Evolutionary conservation across 352 stramenopile species (phyloP), one percentile per base, ranked within the genome.

Genomic region (Blastocystis sp.): DNA sequence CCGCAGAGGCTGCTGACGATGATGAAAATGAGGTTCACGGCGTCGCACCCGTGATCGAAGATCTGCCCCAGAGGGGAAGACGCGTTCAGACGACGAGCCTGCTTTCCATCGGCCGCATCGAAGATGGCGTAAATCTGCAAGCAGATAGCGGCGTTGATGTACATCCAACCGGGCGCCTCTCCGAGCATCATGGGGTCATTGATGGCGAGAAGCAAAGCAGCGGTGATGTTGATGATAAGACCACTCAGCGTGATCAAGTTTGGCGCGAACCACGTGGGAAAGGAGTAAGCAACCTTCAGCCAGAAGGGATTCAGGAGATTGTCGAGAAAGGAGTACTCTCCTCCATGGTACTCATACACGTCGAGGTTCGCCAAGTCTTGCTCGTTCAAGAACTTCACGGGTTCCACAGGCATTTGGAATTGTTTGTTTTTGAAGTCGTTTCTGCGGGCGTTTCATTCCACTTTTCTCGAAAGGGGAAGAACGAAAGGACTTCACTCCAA

Each of bases 101-200:
- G 96, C 91, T 99, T 99, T 70, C 97, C 97, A 90, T 99, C 97
- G 90, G 99, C 96, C 62, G 97, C 97, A 89, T 99, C 97, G 28
- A 99, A 91, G 40, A 95, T 98, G 91, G 98, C 95, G 90, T 99
- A 99, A 65, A 95, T 59, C 41, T 74, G 62, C 9, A 77, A 34
- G 69, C 62, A 74, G 14, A 87, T 89, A 76, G 95, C 95, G 45
- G 92, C 93, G 69, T 95, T 89, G 60, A 93, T 87, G 89, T 94
- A 95, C 60, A 95, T 69, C 90, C 64, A 89, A 11, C 52, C 38
- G 40, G 77, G 77, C 4, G 77, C 77, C 2, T 60, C 23, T 62
- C 77, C 77, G 62, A 77, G 11, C 14, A 87, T 43, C 38, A 62
- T 62, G 9, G 77, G 77, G 41, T 87, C 77, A 41, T 62, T 59